Evolutionary conservation across 2,329 filamentous ascomycete genomes (phyloP).

Genomic region (Fusarium sublunatum): DNA sequence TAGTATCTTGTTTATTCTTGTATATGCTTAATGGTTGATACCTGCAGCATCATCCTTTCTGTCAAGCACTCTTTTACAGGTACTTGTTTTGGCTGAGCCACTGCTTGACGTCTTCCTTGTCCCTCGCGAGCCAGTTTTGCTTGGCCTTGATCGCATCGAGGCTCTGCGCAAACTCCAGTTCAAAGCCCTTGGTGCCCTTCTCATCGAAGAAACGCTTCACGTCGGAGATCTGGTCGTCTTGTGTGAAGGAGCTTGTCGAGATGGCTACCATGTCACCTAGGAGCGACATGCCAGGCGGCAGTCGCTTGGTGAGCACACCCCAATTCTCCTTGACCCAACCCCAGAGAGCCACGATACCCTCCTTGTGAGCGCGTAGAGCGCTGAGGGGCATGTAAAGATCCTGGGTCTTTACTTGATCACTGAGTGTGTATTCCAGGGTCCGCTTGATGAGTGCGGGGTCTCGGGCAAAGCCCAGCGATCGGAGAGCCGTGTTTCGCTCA

Average conservation of each 20-base stretch:
- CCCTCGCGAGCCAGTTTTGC: conserved; percentile 64
- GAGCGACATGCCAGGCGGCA: conserved; percentile 89
- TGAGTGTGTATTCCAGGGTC: conserved; percentile 79
- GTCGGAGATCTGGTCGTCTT: conserved; percentile 76
- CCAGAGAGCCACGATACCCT: conserved; percentile 85
- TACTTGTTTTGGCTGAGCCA: conserved; percentile 60
- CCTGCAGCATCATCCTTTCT: neutral
- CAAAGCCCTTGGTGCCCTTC: conserved; percentile 86
- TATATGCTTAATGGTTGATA: neutral
- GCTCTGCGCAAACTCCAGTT: conserved; percentile 90
- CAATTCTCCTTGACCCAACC: conserved; percentile 88
- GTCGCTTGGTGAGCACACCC: conserved; percentile 82
- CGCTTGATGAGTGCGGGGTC: conserved; percentile 83
- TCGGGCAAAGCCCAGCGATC: conserved; percentile 81
- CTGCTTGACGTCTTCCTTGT: conserved; percentile 74
- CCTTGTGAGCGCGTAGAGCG: conserved; percentile 79
- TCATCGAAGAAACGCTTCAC: conserved; percentile 84
- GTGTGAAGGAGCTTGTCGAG: conserved; percentile 83
- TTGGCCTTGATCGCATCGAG: conserved; percentile 87
- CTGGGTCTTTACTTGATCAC: conserved; percentile 89
- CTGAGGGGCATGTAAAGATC: conserved; percentile 91
- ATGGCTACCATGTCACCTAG: conserved; percentile 86
- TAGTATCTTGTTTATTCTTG: conserved; percentile 2
- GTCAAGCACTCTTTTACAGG: conserved; percentile 32
- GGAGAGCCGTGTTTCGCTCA: conserved; percentile 91